Conservation (phyloP, 2,329 filamentous ascomycete genomes). For the Fusarium sp. region DNA sequence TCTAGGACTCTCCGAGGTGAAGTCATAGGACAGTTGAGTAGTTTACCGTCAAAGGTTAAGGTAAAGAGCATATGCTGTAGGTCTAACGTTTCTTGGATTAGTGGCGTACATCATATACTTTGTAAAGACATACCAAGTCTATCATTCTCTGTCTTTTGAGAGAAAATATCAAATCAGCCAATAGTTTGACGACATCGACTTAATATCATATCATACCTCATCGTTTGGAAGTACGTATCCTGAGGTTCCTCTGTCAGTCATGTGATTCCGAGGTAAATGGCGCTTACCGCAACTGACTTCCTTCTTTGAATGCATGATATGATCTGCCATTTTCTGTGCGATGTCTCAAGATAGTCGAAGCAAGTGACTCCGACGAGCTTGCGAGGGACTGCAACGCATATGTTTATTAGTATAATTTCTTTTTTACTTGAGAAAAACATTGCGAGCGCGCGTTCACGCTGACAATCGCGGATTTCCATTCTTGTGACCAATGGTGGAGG, state of each 20-base stretch:
- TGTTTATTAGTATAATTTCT: too few relatives aligned
- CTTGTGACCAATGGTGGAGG: neutral
- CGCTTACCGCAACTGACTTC: slow-evolving; percentile 36
- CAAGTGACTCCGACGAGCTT: slow-evolving; percentile 43
- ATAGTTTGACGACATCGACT: neutral
- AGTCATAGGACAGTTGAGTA: slow-evolving; percentile 46
- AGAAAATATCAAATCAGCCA: neutral
- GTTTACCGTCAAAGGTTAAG: slow-evolving; percentile 49
- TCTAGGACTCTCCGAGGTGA: slow-evolving; percentile 54
- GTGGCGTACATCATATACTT: neutral
- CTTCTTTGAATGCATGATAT: slow-evolving; percentile 51
- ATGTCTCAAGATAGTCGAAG: slow-evolving; percentile 52
- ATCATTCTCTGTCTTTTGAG: neutral
- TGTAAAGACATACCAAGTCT: neutral
- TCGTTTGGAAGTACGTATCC: slow-evolving; percentile 50
- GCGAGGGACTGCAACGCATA: too few relatives aligned
- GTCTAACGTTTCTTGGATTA: slow-evolving; percentile 40
- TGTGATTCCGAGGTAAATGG: fast-evolving
- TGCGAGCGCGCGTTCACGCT: neutral
- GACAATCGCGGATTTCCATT: too few relatives aligned
- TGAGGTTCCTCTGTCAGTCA: neutral
- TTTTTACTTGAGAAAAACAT: too few relatives aligned
- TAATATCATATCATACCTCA: slow-evolving; percentile 32
- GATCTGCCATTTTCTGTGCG: slow-evolving; percentile 54
- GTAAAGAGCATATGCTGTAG: slow-evolving; percentile 53